Evolutionary conservation across 495 filamentous ascomycete species (phyloP).

Genomic region (Bathelium albidoporum): DNA sequence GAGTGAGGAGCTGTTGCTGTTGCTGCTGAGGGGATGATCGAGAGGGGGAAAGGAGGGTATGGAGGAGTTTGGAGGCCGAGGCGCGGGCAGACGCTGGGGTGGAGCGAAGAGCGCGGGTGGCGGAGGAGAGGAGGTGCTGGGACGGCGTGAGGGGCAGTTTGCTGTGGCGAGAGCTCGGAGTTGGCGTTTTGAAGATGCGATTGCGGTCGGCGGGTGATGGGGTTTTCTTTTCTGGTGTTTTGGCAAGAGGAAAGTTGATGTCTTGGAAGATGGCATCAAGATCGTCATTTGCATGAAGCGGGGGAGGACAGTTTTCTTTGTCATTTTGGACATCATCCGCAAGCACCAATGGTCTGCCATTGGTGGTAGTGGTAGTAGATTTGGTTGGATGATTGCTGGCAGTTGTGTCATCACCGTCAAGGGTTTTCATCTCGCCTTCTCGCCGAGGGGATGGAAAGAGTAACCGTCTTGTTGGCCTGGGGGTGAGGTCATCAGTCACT

Average conservation of each 20-base stretch:
- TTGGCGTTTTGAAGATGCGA: slow-evolving; percentile 22
- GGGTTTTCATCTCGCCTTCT: slow-evolving; percentile 27
- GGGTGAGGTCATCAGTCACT: slow-evolving; percentile 43
- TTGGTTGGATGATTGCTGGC: background rate
- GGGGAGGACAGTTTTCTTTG: slow-evolving; percentile 35
- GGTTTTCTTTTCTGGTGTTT: slow-evolving; percentile 4
- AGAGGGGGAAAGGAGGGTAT: slow-evolving; percentile 15
- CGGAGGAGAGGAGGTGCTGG: slow-evolving; percentile 6
- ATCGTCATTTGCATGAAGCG: slow-evolving; percentile 19
- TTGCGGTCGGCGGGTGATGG: slow-evolving; percentile 12
- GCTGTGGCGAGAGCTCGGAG: slow-evolving; percentile 10
- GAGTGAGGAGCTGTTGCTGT: slow-evolving; percentile 29
- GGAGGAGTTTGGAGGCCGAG: slow-evolving; percentile 15
- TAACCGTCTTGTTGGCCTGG: slow-evolving; percentile 59
- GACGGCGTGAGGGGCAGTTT: slow-evolving; percentile 5
- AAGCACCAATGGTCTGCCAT: slow-evolving; percentile 23
- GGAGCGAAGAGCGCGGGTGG: slow-evolving; percentile 10
- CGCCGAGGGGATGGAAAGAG: slow-evolving; percentile 54
- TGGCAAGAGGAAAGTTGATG: slow-evolving; percentile 4
- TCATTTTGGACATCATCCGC: slow-evolving; percentile 22
- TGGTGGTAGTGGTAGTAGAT: slow-evolving; percentile 4
- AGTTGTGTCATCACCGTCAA: slow-evolving; percentile 18
- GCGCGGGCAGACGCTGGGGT: background rate
- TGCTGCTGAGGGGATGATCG: too few species aligned
- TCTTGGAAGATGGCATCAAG: slow-evolving; percentile 11